Base-by-base conservation (phyloP, 345 rosid species). In the Dipteronia sinensis region DNA sequence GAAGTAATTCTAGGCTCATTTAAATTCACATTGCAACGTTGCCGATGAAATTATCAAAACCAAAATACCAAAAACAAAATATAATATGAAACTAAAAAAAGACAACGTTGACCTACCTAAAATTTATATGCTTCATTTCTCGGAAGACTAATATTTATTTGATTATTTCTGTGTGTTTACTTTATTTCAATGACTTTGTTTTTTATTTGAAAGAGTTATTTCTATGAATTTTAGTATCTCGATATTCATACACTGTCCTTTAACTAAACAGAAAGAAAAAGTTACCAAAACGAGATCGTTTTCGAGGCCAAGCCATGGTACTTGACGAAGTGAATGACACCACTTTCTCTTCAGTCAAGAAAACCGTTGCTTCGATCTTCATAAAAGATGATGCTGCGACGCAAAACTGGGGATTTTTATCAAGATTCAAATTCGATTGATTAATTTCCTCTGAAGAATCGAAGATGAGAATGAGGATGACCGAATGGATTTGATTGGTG, bases 231-330 rank as follows among this genome's bases (percentile, higher is more conserved):
- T 1, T 6, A 42, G 46, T 6, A 42, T 6, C 8, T 42, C 0
- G 46, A 42, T 1, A 40, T 55, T 20, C 20, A 5, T 40, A 67
- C 51, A 68, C 27, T 23, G 12, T 74, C 63, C 59, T 25, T 47
- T n/a, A 44, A 81, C 47, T n/a, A 16, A 46, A 23, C 38, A 38
- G 31, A 46, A 71, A 22, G 46, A 17, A 29, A 74, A 51, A 46
- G 19, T 56, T 84, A 92, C 99, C 97, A 91, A 68, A 71, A 96
- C 91, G 86, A 94, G 94, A 82, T 97, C 98, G 78, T 94, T 97
- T 61, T 98, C 99, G 53, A 97, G 97, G 63, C 98, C 98, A 97
- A 97, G 63, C 99, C 98, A 63, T 94, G 98, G 72, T 97, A 94
- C 85, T 97, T 97, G 55, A 89, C 91, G 76, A 97, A 94, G 51